phyloP scores from a whole-genome alignment of 345 rosid species.

The Schrenkiella parvula region DNA sequence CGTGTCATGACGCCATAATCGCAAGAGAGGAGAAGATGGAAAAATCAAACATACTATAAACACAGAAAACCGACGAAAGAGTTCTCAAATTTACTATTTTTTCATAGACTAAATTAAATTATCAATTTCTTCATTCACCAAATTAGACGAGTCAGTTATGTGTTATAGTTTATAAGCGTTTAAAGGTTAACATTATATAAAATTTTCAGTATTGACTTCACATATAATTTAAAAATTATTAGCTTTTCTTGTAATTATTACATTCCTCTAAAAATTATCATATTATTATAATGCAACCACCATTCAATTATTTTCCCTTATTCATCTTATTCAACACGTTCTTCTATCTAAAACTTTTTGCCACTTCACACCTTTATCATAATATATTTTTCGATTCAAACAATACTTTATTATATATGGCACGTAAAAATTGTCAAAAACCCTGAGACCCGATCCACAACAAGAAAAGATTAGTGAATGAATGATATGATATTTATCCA shows the following conservation, averaged over 20 bases:
- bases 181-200: neutral
- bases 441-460: neutral
- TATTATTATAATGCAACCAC: neutral
- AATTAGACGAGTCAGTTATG: neutral
- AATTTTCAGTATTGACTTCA: neutral
- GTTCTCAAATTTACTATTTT: neutral
- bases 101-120: neutral
- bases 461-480: neutral
- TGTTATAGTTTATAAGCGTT: neutral
- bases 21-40: neutral
- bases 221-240: neutral
- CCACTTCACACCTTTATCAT: neutral
- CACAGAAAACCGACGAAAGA: neutral
- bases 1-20: neutral
- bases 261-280: neutral
- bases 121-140: neutral
- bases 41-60: neutral
- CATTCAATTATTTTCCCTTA: neutral
- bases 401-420: neutral
- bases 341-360: neutral
- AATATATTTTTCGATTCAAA: neutral
- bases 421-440: neutral
- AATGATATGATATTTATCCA: constrained; percentile 19
- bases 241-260: neutral
- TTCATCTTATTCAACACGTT: neutral